These are phyloP conservation scores for Blastobotrys proliferans DNA, from an alignment of 1,139 yeast species.

Conservation along the genomic window DNA sequence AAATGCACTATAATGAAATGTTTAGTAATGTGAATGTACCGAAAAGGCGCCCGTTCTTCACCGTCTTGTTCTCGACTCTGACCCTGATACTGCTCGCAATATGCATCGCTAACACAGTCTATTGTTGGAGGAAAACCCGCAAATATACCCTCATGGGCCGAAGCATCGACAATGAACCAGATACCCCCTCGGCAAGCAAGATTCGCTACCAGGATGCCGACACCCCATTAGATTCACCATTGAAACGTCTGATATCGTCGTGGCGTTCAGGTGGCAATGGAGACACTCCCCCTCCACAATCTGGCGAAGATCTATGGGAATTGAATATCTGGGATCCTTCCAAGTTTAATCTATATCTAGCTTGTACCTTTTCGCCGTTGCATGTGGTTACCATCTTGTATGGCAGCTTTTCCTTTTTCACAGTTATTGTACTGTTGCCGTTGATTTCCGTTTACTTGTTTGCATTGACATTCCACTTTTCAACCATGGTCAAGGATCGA, in stretches of 20 bases:
- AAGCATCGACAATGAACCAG: constrained; percentile 37
- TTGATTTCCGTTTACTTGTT: constrained; percentile 42
- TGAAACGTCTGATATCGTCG: constrained; percentile 11
- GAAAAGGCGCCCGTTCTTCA: constrained; percentile 15
- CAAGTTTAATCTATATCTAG: constrained; percentile 44
- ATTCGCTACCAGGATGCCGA: constrained; percentile 25
- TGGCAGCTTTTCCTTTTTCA: constrained; percentile 40
- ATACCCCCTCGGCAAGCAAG: constrained; percentile 40
- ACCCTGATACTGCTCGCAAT: constrained; percentile 16
- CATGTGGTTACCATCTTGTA: constrained; percentile 42
- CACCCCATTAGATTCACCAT: constrained; percentile 8
- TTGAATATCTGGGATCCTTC: constrained; percentile 60
- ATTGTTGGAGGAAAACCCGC: constrained; percentile 35
- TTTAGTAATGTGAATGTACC: constrained; percentile 8
- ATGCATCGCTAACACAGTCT: constrained; percentile 34
- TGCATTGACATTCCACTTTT: constrained; percentile 44
- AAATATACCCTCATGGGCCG: constrained; percentile 42
- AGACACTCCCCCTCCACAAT: background rate
- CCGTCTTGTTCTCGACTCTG: constrained; percentile 16
- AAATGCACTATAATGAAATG: background rate
- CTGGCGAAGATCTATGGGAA: constrained; percentile 42
- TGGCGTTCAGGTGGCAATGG: constrained; percentile 3
- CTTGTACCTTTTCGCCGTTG: constrained; percentile 58
- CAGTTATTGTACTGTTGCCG: constrained; percentile 28
- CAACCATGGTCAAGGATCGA: constrained; percentile 52